Evolutionary conservation across 108 stramenopile genomes (phyloP).

Genomic region (Phaeodactylum tricornutum): DNA sequence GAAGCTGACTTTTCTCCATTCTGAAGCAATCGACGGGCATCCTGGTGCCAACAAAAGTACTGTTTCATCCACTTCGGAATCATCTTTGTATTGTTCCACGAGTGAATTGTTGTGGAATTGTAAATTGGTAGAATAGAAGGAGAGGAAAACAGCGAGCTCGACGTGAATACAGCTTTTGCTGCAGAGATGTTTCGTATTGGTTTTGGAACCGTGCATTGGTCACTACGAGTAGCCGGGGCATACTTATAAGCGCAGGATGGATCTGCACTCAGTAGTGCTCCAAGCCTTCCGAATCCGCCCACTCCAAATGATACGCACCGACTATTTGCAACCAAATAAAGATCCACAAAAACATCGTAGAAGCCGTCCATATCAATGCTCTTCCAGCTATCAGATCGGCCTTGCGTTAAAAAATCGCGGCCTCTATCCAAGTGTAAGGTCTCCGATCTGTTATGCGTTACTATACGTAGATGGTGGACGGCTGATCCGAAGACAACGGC

Average conservation of each 20-base stretch:
- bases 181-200: too few relatives aligned
- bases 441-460: not conserved
- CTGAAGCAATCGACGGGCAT: constrained; percentile 4
- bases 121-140: too few relatives aligned
- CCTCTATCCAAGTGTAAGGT: not conserved
- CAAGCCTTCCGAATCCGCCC: constrained; percentile 32
- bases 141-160: too few relatives aligned
- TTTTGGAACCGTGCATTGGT: too few relatives aligned
- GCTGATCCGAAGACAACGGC: too few relatives aligned
- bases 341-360: not conserved
- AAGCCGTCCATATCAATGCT: not conserved
- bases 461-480: too few relatives aligned
- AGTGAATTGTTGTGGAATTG: too few relatives aligned
- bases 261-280: constrained; percentile 13
- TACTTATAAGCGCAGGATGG: constrained; percentile 18
- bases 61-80: constrained; percentile 35
- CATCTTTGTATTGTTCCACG: constrained; percentile 6
- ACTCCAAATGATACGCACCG: constrained; percentile 15
- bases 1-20: constrained; percentile 8
- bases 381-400: not conserved
- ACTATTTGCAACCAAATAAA: not conserved
- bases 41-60: constrained; percentile 33
- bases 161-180: too few relatives aligned
- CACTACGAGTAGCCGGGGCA: too few relatives aligned
- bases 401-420: not conserved